These are phyloP conservation scores for Candida tetrigidarum DNA, from an alignment of 1,139 yeast genomes.

Conservation along the genomic window DNA sequence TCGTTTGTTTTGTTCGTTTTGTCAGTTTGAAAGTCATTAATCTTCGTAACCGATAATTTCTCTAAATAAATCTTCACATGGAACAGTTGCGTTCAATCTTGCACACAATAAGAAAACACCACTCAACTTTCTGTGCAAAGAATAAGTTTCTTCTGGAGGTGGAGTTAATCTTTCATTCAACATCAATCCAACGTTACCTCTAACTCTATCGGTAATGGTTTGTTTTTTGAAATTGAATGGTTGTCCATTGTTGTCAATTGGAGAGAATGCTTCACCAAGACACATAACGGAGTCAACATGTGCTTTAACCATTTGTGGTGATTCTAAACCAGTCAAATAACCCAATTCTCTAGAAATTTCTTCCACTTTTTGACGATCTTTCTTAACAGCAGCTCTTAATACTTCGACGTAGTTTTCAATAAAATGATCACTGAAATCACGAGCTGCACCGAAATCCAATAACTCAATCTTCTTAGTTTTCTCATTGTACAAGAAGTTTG, in stretches of 20 bases:
- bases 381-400: constrained; percentile 74
- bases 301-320: constrained; percentile 85
- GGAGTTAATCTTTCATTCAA: constrained; percentile 90
- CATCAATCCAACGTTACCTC: constrained; percentile 87
- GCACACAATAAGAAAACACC: constrained; percentile 95
- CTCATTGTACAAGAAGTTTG: constrained; percentile 85
- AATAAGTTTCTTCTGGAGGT: constrained; percentile 98
- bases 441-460: constrained; percentile 94
- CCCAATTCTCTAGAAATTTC: constrained; percentile 76
- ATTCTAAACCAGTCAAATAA: constrained; percentile 89
- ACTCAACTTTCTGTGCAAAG: constrained; percentile 90
- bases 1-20: no score
- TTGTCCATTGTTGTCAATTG: constrained; percentile 47
- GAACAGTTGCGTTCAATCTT: constrained; percentile 79
- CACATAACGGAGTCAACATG: constrained; percentile 92
- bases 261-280: constrained; percentile 89
- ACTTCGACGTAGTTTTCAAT: constrained; percentile 70
- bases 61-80: constrained; percentile 76
- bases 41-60: constrained; percentile 64
- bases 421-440: constrained; percentile 71
- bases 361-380: constrained; percentile 69
- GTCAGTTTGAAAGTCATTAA: no score
- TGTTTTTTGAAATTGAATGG: constrained; percentile 78
- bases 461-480: constrained; percentile 72
- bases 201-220: constrained; percentile 91